Percentiles rank a stretch among this genome's conserved stretches.
Conservation (phyloP, 306 rosid species). For the Canavalia ensiformis region DNA sequence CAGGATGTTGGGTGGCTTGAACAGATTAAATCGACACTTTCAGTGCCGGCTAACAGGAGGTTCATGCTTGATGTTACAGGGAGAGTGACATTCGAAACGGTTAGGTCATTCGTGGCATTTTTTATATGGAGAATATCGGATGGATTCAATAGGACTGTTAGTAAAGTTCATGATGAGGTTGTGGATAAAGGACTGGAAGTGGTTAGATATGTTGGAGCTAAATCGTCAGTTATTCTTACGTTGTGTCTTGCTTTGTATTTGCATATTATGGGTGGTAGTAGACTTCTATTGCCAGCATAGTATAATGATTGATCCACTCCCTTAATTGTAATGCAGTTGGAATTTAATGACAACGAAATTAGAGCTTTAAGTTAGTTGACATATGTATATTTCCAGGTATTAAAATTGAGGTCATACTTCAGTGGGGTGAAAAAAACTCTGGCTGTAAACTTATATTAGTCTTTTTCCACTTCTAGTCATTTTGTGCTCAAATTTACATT, state of each 20-base stretch:
- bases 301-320: constrained; percentile 33
- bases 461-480: not conserved
- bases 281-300: constrained; percentile 75
- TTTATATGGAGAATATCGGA: constrained; percentile 70
- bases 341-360: constrained; percentile 37
- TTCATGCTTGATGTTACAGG: constrained; percentile 88
- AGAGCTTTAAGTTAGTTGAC: not conserved
- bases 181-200: constrained; percentile 74
- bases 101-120: constrained; percentile 73
- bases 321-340: constrained; percentile 43
- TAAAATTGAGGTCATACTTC: constrained; percentile 38
- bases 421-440: constrained; percentile 7
- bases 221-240: constrained; percentile 82
- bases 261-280: constrained; percentile 69
- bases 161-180: constrained; percentile 66
- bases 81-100: constrained; percentile 80
- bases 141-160: constrained; percentile 66
- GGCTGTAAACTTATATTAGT: not conserved
- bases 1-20: constrained; percentile 68
- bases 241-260: constrained; percentile 84
- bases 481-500: constrained; percentile 11
- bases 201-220: constrained; percentile 76
- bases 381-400: constrained; percentile 28
- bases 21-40: constrained; percentile 75
- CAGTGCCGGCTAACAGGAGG: constrained; percentile 77